Evolutionary conservation across 2,329 filamentous ascomycete genomes (phyloP).

Genomic region (Lanzia echinophila): DNA sequence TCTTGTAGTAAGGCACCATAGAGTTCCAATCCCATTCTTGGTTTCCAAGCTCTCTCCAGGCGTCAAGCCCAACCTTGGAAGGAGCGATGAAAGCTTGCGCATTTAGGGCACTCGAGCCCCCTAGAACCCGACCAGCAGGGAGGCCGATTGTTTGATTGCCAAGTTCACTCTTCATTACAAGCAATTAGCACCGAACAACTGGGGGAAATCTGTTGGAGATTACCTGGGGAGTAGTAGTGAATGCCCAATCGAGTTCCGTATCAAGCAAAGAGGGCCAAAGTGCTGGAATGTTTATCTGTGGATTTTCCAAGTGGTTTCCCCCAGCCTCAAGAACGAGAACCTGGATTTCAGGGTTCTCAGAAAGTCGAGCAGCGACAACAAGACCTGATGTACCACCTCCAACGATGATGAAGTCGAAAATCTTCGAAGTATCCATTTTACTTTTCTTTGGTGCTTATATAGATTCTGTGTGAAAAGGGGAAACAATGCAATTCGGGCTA

Average conservation of each 20-base stretch:
- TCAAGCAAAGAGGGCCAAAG: background rate
- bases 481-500: no score
- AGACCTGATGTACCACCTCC: conserved; percentile 1
- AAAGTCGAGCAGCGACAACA: conserved; percentile 35
- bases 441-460: no score
- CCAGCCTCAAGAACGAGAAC: conserved; percentile 38
- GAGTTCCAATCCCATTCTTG: conserved; percentile 31
- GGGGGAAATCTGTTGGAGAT: no score
- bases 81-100: conserved; percentile 23
- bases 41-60: conserved; percentile 37
- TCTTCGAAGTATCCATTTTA: no score
- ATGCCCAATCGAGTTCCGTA: conserved; percentile 6
- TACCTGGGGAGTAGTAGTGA: background rate
- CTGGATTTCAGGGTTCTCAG: conserved; percentile 31
- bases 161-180: background rate
- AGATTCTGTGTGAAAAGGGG: no score
- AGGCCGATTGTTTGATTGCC: background rate
- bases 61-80: conserved; percentile 30
- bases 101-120: conserved; percentile 34
- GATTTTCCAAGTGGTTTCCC: conserved; percentile 30
- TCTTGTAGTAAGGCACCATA: conserved; percentile 37
- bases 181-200: background rate
- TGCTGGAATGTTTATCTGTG: conserved; percentile 29
- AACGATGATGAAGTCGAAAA: background rate
- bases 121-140: conserved; percentile 29